Conservation (phyloP, 2,329 filamentous ascomycete genomes). For the Aspergillus floridensis region DNA sequence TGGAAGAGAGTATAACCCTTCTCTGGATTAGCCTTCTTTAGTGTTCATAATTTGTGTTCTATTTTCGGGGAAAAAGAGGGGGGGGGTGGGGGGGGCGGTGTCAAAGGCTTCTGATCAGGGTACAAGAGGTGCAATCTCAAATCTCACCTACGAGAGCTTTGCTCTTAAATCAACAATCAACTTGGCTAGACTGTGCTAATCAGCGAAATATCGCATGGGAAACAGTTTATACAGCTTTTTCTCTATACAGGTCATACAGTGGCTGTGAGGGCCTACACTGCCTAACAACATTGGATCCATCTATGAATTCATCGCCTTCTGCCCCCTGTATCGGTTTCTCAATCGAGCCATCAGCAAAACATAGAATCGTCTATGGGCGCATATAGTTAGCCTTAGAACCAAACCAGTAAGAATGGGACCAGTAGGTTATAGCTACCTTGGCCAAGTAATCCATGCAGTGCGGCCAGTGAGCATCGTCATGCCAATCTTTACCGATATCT, state of each 20-base stretch:
- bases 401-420: not conserved
- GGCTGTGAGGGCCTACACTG: not conserved
- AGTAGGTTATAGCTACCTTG: not conserved
- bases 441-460: not conserved
- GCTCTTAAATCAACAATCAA: no score
- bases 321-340: not conserved
- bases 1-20: no score
- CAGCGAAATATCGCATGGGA: no score
- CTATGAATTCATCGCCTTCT: not conserved
- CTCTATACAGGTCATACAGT: not conserved
- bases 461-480: not conserved
- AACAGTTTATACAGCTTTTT: not conserved
- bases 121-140: no score
- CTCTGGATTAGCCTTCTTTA: no score
- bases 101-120: no score
- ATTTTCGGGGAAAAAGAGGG: no score
- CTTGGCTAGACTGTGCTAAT: no score
- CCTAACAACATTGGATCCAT: not conserved
- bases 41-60: no score
- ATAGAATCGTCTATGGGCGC: not conserved
- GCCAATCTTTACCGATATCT: not conserved
- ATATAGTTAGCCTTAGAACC: not conserved
- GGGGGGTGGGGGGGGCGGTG: no score
- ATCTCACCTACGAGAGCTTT: no score
- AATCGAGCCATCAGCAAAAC: not conserved